A percentile compares a stretch with the other conserved stretches of the same genome.
Conservation (phyloP, 2,329 filamentous ascomycete species). For the Scedosporium apiospermum region DNA sequence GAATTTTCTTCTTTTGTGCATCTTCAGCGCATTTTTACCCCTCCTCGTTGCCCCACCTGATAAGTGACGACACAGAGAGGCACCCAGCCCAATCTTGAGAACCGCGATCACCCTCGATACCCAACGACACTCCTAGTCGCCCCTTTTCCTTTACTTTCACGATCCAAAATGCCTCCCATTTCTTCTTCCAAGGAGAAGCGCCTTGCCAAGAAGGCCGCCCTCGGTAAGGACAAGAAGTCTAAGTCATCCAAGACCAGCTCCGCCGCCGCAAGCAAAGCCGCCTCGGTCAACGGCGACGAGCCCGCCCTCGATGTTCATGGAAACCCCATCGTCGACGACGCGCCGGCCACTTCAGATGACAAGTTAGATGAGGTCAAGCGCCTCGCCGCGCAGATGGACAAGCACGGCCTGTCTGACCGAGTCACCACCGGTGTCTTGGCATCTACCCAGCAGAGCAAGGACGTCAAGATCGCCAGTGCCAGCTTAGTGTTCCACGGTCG, state of each 20-base stretch:
- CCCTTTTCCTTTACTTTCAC: conserved; percentile 10
- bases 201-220: conserved; percentile 60
- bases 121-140: not conserved
- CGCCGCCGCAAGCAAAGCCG: conserved; percentile 44
- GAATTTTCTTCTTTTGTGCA: not conserved
- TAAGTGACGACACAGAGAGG: conserved; percentile 4
- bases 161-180: conserved; percentile 41
- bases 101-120: conserved; percentile 1
- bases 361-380: conserved; percentile 78
- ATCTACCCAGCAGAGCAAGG: conserved; percentile 74
- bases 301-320: conserved; percentile 55
- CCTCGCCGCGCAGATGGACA: conserved; percentile 86
- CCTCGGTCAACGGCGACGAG: conserved; percentile 63
- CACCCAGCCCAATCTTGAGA: not conserved
- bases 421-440: conserved; percentile 95
- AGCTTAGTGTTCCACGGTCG: conserved; percentile 96
- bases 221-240: conserved; percentile 73
- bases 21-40: conserved; percentile 3
- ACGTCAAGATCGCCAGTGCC: conserved; percentile 92
- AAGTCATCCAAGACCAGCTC: conserved; percentile 63
- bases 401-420: conserved; percentile 90
- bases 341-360: conserved; percentile 59
- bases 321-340: conserved; percentile 44
- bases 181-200: conserved; percentile 64
- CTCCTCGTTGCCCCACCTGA: conserved; percentile 6